phyloP scores from a whole-genome alignment of 352 stramenopile genomes.

The Thalassiosira livingstoniorum region DNA sequence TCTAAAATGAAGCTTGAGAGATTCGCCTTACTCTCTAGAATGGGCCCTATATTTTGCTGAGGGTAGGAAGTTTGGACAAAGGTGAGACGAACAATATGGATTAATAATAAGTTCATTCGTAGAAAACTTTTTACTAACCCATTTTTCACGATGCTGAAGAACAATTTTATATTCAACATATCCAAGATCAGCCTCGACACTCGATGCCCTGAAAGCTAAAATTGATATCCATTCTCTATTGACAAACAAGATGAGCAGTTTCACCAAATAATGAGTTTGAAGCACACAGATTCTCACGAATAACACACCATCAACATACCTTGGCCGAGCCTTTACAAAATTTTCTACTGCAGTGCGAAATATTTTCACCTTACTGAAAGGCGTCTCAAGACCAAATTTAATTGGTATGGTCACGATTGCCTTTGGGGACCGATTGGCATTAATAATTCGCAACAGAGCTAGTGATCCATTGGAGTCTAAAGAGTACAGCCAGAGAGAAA shows the following conservation, averaged over 20 bases:
- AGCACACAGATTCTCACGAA: neutral
- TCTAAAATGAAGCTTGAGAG: conserved; percentile 74
- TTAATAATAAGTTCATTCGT: too few species aligned
- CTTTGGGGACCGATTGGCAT: conserved; percentile 71
- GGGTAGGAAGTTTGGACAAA: neutral
- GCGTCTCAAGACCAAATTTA: conserved; percentile 66
- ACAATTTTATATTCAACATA: conserved; percentile 76
- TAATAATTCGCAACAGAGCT: conserved; percentile 68
- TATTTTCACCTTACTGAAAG: conserved; percentile 60
- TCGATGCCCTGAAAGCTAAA: conserved; percentile 56
- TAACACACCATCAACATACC: conserved; percentile 3
- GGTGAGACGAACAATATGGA: too few species aligned
- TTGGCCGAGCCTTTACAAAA: conserved; percentile 70
- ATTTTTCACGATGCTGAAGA: conserved; percentile 50
- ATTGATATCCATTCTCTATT: conserved; percentile 69
- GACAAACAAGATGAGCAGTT: neutral
- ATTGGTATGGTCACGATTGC: conserved; percentile 55
- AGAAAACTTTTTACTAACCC: too few species aligned
- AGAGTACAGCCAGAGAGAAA: too few species aligned
- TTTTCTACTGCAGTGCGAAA: conserved; percentile 67
- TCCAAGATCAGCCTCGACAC: conserved; percentile 65
- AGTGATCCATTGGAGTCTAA: conserved; percentile 71
- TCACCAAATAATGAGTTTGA: neutral
- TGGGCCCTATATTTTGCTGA: conserved; percentile 69
- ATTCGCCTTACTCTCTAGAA: conserved; percentile 73